Evolutionary conservation across 1,284 basidiomycete species (phyloP), one percentile per base, ranked within the genome.

Genomic region (Rhodotorula mucilaginosa): DNA sequence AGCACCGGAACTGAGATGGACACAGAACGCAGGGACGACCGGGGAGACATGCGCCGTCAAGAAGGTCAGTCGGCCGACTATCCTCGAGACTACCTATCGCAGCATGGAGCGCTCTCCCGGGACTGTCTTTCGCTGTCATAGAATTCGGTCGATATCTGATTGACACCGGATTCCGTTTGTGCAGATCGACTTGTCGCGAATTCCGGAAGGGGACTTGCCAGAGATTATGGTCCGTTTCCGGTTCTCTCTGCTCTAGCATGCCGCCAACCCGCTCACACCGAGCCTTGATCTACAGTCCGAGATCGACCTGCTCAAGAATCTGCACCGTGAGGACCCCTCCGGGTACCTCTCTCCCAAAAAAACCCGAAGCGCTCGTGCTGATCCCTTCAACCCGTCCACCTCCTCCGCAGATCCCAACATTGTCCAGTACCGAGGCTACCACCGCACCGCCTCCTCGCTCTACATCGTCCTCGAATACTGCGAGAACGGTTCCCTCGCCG

Each of bases 401-500:
- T 34, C 34, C 54, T 12, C 19, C 56, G 3, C 74, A 83, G 82
- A 87, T 74, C 86, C 90, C 54, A 98, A 98, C 81, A 98, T 98
- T 80, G 96, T 99, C 80, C 97, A 98, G 83, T 98, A 98, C 84
- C 96, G 97, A 79, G 94, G 96, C 26, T 98, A 95, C 78, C 92
- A 94, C 80, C 95, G 95, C 84, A 96, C 93, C 66, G 88, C 89
- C 69, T 92, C 97, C 80, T 93, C 89, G 80, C 85, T 98, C 73
- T 97, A 96, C 82, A 98, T 99, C 82, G 93, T 99, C 76, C 87
- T 98, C 68, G 95, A 97, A 89, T 96, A 95, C 80, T 98, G 96
- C 84, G 96, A 99, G 84, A 99, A 99, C 79, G 96, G 96, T 31
- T 97, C 93, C 6, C 84, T 99, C 19, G 92, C 97, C 80, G 90